Evolutionary conservation across 768 basidiomycete genomes (phyloP).

Genomic region (Russula lepida): DNA sequence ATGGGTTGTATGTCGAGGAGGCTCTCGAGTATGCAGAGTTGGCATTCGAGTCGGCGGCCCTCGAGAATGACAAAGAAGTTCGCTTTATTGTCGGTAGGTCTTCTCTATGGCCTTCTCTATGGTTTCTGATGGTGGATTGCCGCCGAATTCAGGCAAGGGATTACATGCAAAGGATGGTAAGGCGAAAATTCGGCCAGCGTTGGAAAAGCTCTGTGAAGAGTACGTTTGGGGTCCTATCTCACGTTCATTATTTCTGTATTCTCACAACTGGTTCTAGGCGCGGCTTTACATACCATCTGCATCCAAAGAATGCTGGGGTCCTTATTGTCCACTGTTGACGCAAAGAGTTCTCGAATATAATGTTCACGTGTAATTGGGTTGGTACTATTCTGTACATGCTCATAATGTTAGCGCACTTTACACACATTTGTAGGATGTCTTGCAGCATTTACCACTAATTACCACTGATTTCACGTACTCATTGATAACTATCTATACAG

Average conservation of each 20-base stretch:
- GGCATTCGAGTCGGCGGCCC: background rate
- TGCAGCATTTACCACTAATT: background rate
- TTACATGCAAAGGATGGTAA: background rate
- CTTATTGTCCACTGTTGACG: slow-evolving; percentile 6
- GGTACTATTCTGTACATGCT: too few relatives aligned
- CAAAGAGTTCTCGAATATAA: background rate
- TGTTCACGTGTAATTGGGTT: background rate
- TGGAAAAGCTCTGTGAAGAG: background rate
- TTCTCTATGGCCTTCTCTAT: background rate
- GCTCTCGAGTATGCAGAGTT: background rate
- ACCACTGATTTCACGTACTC: background rate
- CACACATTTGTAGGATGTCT: background rate
- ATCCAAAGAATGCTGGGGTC: slow-evolving; percentile 7
- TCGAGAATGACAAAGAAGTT: background rate
- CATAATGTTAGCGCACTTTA: background rate
- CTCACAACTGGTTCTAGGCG: background rate
- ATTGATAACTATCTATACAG: background rate
- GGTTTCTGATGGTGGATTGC: background rate
- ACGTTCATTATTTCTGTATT: background rate
- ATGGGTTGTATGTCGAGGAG: slow-evolving; percentile 1
- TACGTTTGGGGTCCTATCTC: background rate
- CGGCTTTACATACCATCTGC: background rate
- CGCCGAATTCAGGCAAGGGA: background rate
- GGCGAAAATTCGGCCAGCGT: slow-evolving; percentile 9
- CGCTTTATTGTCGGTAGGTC: slow-evolving; percentile 14